Evolutionary conservation across 2,329 filamentous ascomycete genomes (phyloP), one percentile per base, ranked within the genome.

Genomic region (Xylaria polymorpha): DNA sequence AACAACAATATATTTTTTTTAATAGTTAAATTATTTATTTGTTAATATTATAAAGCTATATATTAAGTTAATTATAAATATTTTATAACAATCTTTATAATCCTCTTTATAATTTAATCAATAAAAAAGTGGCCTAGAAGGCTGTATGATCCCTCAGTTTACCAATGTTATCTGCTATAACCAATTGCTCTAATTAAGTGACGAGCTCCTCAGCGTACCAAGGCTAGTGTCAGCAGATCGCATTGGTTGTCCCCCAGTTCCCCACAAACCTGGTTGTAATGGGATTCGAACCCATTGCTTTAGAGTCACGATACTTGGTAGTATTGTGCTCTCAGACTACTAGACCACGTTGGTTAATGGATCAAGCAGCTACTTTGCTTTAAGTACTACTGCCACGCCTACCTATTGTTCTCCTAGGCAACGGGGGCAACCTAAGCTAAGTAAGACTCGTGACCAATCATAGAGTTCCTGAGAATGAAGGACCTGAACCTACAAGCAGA

Each of bases 241-340:
- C 61, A 58, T 43, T 64, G 53, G 62, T 32, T 20, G 9, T 32
- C 25, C 51, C 61, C 61, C 50, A 29, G 61, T 57, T 55, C 61
- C 51, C 51, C 51, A n/a, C 25, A 41, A 64, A 51, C 55, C 55
- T 41, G 32, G 15, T 35, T 22, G n/a, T 48, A 39, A 43, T 64
- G 44, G 62, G 62, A 59, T 53, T 65, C 32, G 55, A 65, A 65
- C 62, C 55, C 46, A 65, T 59, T 48, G 25, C 20, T 51, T 43
- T 35, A 18, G 55, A 59, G 32, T 39, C 14, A 53, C 51, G 55
- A n/a, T 58, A 43, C 37, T 8, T 43, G 4, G 0, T 14, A 4
- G 20, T 41, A 22, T 50, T 43, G 51, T 18, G 22, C 43, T 58
- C 61, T 64, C 35, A 58, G 61, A 64, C 61, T 14, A 43, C 61